Evolutionary conservation across 2,329 filamentous ascomycete species (phyloP).

Genomic region (Hymenoscyphus infarciens): DNA sequence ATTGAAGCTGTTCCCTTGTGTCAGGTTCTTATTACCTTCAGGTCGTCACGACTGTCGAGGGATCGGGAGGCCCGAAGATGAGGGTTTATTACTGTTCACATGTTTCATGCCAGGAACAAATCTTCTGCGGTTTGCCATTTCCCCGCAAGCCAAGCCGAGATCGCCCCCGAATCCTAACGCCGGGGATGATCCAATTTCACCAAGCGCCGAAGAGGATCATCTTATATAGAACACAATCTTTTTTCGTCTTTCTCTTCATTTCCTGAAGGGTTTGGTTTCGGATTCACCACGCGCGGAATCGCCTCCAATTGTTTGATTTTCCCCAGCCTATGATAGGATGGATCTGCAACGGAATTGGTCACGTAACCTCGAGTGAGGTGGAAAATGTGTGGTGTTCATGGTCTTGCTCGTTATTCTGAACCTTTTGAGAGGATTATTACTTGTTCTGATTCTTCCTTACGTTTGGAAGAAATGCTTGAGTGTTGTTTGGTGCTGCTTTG

Average conservation of each 20-base stretch:
- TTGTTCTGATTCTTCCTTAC: too few species aligned
- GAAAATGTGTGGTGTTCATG: too few species aligned
- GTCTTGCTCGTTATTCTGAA: too few species aligned
- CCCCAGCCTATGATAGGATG: background rate
- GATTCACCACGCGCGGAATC: background rate
- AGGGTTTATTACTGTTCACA: background rate
- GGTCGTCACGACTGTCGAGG: background rate
- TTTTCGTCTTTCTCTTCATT: background rate
- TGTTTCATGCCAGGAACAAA: background rate
- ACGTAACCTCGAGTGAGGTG: background rate
- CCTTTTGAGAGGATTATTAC: too few species aligned
- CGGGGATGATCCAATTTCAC: background rate
- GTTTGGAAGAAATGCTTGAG: too few species aligned
- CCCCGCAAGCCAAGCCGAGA: background rate
- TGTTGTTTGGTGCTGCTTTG: too few species aligned
- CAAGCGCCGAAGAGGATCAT: slow-evolving; percentile 2
- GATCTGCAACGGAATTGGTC: background rate
- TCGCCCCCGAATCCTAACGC: background rate
- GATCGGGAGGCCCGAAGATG: background rate
- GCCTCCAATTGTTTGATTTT: background rate
- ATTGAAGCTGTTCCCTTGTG: background rate
- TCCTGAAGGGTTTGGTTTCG: background rate
- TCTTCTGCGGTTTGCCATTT: background rate
- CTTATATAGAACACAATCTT: background rate
- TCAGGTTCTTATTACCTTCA: background rate